Evolutionary conservation across 2,329 filamentous ascomycete genomes (phyloP).

Genomic region (Mycosphaerella sp.): DNA sequence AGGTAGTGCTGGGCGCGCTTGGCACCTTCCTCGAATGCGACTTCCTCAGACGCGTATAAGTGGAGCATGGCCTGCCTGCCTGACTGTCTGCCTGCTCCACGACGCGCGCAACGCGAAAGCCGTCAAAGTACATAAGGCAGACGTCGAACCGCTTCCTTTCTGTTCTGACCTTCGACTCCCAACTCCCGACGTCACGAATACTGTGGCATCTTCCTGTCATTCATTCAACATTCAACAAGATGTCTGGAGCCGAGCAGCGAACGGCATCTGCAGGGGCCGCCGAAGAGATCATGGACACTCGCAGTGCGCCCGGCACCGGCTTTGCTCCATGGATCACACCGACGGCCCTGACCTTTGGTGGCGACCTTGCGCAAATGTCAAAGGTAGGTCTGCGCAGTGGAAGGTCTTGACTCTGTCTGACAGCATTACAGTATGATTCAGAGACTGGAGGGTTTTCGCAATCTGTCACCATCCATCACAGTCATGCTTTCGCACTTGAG

Average conservation of each 20-base stretch:
- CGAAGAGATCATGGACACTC: neutral
- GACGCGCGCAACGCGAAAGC: no score
- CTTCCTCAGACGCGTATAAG: no score
- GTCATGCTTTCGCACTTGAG: constrained; percentile 9
- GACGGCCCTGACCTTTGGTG: neutral
- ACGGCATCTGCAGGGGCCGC: neutral
- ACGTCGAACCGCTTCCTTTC: no score
- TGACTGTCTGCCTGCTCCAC: no score
- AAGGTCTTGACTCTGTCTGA: neutral
- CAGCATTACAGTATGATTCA: constrained; percentile 1
- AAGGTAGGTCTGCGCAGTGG: neutral
- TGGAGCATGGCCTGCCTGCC: no score
- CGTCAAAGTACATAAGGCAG: no score
- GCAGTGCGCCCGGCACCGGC: neutral
- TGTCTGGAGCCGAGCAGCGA: neutral
- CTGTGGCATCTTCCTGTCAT: neutral
- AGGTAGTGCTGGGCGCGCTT: no score
- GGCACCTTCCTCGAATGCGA: no score
- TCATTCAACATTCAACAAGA: neutral
- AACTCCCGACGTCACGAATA: neutral
- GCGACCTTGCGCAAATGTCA: constrained; percentile 4
- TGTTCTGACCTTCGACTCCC: no score
- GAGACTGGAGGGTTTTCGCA: constrained; percentile 1
- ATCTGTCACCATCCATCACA: constrained; percentile 1
- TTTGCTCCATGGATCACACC: neutral